Conservation (phyloP, 2,329 filamentous ascomycete species). For the Arthrinium puccinioides region DNA sequence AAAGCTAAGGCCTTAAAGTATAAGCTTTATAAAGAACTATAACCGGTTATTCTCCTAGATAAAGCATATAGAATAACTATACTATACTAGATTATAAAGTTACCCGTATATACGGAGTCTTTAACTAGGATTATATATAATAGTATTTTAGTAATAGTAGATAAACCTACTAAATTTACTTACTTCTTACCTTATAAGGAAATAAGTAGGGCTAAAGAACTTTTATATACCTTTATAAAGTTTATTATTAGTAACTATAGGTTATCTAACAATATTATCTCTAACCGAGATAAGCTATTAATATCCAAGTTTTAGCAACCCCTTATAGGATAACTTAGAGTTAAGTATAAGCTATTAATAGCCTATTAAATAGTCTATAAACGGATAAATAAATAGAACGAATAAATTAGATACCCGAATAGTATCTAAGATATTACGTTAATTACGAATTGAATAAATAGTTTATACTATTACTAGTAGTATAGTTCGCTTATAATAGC, state of each 20-base stretch:
- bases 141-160: neutral
- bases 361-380: conserved; percentile 5
- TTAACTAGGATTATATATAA: neutral
- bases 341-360: neutral
- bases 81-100: neutral
- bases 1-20: neutral
- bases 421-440: conserved; percentile 7
- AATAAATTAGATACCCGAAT: conserved; percentile 5
- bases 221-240: neutral
- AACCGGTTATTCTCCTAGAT: neutral
- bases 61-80: neutral
- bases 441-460: conserved; percentile 6
- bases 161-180: neutral
- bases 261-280: neutral
- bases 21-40: conserved; percentile 1
- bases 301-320: conserved; percentile 1
- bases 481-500: conserved; percentile 7
- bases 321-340: conserved; percentile 1
- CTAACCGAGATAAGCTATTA: conserved; percentile 2
- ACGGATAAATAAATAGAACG: conserved; percentile 4
- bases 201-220: neutral
- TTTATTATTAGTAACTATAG: neutral
- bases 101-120: neutral
- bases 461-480: conserved; percentile 4
- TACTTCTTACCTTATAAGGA: neutral